Conservation (phyloP, 345 rosid species). For the Salix exigua region DNA sequence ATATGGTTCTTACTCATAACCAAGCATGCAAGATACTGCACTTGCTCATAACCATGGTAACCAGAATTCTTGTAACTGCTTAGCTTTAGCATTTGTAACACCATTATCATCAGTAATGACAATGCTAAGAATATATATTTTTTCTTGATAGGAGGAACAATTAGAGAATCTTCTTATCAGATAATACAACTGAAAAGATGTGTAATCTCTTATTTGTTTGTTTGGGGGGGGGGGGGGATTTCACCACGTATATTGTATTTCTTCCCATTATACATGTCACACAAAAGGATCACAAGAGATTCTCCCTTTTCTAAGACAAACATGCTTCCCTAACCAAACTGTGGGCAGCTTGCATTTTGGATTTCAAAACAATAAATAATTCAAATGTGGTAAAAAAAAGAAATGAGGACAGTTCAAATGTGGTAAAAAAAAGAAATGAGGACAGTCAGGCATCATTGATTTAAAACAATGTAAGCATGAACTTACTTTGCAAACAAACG, state of each 20-base stretch:
- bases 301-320: background rate
- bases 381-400: background rate
- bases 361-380: background rate
- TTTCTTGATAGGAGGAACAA: background rate
- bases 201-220: background rate
- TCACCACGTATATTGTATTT: no score
- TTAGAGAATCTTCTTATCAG: background rate
- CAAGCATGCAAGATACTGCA: no score
- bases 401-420: background rate
- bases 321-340: background rate
- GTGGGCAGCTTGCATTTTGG: background rate
- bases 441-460: background rate
- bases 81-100: background rate
- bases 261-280: background rate
- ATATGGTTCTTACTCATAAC: background rate
- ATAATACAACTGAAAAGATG: background rate
- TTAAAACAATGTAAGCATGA: background rate
- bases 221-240: no score
- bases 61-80: background rate
- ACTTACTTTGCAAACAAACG: constrained; percentile 83
- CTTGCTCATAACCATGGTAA: background rate
- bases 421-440: background rate
- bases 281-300: background rate
- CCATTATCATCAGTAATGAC: background rate
- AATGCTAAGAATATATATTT: background rate